These are phyloP conservation scores for Aspergillus sparsus DNA, from an alignment of 495 filamentous ascomycete species.

Conservation along the genomic window DNA sequence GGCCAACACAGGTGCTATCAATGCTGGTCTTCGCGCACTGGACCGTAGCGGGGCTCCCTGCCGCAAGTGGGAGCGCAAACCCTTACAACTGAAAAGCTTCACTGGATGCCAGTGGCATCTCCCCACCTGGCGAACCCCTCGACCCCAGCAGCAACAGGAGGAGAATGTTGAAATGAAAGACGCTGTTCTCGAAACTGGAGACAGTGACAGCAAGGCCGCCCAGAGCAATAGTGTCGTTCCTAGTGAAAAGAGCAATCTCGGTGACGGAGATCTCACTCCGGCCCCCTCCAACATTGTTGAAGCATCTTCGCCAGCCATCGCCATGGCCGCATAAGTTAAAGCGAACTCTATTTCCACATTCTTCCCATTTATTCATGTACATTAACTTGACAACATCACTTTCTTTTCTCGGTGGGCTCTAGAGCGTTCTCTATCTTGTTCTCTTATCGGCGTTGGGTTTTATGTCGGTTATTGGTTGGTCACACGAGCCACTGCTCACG, in stretches of 20 bases:
- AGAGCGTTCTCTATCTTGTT: conserved; percentile 9
- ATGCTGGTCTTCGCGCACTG: conserved; percentile 89
- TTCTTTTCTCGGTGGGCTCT: conserved; percentile 13
- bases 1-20: conserved; percentile 97
- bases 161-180: conserved; percentile 47
- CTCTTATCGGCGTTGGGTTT: conserved; percentile 20
- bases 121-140: conserved; percentile 79
- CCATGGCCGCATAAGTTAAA: conserved; percentile 39
- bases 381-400: conserved; percentile 22
- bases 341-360: not conserved
- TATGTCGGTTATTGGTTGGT: conserved; percentile 16
- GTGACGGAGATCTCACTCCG: conserved; percentile 51
- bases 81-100: conserved; percentile 85
- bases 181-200: conserved; percentile 49
- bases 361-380: conserved; percentile 24
- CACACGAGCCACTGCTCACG: conserved; percentile 11
- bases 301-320: conserved; percentile 49
- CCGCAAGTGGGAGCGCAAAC: conserved; percentile 83
- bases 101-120: conserved; percentile 86
- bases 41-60: conserved; percentile 89
- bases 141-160: conserved; percentile 42
- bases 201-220: conserved; percentile 77
- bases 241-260: conserved; percentile 72
- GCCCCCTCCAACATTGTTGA: conserved; percentile 44
- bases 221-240: conserved; percentile 58